Percentiles rank a stretch among this genome's conserved stretches.
Conservation (phyloP, 495 filamentous ascomycete species). For the Xylaria venustula region DNA sequence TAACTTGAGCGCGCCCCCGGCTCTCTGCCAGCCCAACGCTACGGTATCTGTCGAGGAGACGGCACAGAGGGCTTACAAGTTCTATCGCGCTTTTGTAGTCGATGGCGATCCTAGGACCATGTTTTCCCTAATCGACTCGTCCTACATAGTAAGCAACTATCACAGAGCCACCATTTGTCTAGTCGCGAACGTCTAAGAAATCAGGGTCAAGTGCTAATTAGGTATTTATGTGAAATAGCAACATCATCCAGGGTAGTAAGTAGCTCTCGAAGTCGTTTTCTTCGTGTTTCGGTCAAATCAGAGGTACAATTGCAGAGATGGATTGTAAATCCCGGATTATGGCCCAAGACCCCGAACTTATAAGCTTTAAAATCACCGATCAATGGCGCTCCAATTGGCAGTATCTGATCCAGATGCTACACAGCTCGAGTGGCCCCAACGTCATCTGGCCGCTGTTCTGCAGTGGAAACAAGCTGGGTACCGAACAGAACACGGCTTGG, state of each 20-base stretch:
- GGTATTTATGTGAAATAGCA: constrained; percentile 28
- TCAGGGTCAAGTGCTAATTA: not conserved
- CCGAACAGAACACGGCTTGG: constrained; percentile 37
- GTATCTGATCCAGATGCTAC: not conserved
- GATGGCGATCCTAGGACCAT: constrained; percentile 46
- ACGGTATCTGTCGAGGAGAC: constrained; percentile 45
- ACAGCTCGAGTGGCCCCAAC: constrained; percentile 31
- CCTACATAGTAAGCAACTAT: constrained; percentile 32
- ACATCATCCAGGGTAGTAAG: constrained; percentile 42
- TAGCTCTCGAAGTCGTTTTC: not conserved
- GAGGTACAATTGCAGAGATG: too few species aligned
- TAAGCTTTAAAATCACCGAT: not conserved
- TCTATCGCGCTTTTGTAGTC: constrained; percentile 48
- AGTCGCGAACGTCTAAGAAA: not conserved
- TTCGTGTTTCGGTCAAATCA: not conserved
- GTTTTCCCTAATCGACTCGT: constrained; percentile 46
- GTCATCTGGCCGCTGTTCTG: constrained; percentile 46
- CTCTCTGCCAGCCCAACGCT: constrained; percentile 38
- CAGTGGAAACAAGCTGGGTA: constrained; percentile 39
- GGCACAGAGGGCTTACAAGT: constrained; percentile 44
- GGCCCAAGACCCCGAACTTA: too few species aligned
- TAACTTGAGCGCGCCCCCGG: constrained; percentile 36
- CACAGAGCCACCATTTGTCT: not conserved
- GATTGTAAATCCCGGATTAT: too few species aligned
- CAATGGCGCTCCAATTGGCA: not conserved